phyloP scores from a whole-genome alignment of 306 rosid species.

The Ceratonia siliqua region DNA sequence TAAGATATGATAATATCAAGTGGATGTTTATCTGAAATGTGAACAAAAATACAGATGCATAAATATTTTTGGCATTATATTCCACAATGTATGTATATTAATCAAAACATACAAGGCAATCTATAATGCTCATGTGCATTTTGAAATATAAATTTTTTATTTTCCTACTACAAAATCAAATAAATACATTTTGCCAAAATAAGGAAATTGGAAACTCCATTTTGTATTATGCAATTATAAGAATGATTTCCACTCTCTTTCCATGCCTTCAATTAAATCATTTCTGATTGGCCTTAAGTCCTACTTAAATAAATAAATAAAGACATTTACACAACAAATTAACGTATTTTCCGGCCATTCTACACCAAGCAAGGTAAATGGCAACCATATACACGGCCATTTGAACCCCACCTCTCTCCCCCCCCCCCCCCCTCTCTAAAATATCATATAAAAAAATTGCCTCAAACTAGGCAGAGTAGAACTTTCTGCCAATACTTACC shows the following conservation, averaged over 20 bases:
- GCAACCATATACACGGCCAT: not conserved
- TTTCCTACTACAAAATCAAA: conserved; percentile 1
- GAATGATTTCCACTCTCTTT: not conserved
- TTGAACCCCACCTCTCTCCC: not conserved
- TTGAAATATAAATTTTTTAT: not conserved
- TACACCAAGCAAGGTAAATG: conserved; percentile 5
- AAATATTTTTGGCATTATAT: not conserved
- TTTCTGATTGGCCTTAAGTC: not conserved
- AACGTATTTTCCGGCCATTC: not conserved
- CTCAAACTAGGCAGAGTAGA: conserved; percentile 2
- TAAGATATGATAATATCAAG: not conserved
- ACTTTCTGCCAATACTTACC: conserved; percentile 46
- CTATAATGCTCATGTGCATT: not conserved
- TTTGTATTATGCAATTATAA: conserved; percentile 2
- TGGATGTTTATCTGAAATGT: not conserved
- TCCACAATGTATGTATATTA: not conserved
- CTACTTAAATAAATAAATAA: not conserved
- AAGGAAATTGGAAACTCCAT: not conserved
- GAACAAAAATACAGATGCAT: not conserved
- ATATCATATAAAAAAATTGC: not conserved
- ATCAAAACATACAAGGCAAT: not conserved
- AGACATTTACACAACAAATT: not conserved
- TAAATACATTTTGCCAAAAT: not conserved
- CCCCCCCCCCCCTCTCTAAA: not conserved
- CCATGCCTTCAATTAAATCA: not conserved